Percentiles rank a stretch among this genome's conserved stretches.
Evolutionary conservation across 371 early-diverging fungal genomes (phyloP).

Genomic region (Rhizopus sp.): DNA sequence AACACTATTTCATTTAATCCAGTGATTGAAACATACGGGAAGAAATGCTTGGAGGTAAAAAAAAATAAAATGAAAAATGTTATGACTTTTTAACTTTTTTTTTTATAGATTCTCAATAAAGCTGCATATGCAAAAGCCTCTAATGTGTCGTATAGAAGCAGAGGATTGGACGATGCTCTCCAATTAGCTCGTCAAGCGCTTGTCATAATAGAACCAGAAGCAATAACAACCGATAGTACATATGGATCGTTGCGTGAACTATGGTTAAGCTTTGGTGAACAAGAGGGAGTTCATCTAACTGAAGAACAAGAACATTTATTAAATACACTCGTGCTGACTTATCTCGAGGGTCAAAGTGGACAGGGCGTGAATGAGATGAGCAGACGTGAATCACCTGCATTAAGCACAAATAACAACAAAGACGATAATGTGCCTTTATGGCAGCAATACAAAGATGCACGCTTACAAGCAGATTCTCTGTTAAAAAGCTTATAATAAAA

Average conservation of each 20-base stretch:
- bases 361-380: background rate
- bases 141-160: slow-evolving; percentile 33
- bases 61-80: background rate
- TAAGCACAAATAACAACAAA: background rate
- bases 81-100: slow-evolving; percentile 1
- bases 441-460: slow-evolving; percentile 14
- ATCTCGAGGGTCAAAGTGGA: slow-evolving; percentile 36
- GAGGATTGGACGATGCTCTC: slow-evolving; percentile 45
- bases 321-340: slow-evolving; percentile 40
- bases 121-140: slow-evolving; percentile 33
- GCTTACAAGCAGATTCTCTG: too few species aligned
- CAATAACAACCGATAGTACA: slow-evolving; percentile 20
- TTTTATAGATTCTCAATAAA: slow-evolving; percentile 26
- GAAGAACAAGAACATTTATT: slow-evolving; percentile 33
- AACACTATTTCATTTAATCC: slow-evolving; percentile 25
- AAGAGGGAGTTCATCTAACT: slow-evolving; percentile 18
- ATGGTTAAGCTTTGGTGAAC: slow-evolving; percentile 45
- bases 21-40: slow-evolving; percentile 27
- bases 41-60: slow-evolving; percentile 33
- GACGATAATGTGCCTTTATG: slow-evolving; percentile 8
- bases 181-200: slow-evolving; percentile 40
- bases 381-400: background rate
- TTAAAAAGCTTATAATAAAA: too few species aligned
- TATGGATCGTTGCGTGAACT: slow-evolving; percentile 30
- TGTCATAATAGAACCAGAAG: slow-evolving; percentile 36